A percentile compares a stretch with the other conserved stretches of the same genome.
Evolutionary conservation across 768 basidiomycete species (phyloP).

Genomic region (Tricholoma bakamatsutake): DNA sequence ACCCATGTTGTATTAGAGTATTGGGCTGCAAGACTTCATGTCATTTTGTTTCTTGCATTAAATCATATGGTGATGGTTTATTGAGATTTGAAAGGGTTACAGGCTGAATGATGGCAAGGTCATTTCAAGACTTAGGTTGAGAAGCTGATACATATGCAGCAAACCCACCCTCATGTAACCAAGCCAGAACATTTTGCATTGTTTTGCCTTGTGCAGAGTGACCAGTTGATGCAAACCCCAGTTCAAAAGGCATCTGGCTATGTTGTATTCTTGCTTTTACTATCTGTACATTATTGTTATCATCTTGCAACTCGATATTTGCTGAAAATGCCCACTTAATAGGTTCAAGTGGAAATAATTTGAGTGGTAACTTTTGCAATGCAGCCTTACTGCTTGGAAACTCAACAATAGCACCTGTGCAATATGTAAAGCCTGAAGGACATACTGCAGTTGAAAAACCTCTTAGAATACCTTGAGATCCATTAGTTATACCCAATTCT

Average conservation of each 20-base stretch:
- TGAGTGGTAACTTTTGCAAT: background rate
- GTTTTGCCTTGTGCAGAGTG: background rate
- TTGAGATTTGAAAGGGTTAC: background rate
- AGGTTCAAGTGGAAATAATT: background rate
- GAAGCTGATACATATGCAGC: background rate
- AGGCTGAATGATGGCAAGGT: background rate
- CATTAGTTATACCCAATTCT: conserved; percentile 25
- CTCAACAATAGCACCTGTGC: conserved; percentile 3
- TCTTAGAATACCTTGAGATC: conserved; percentile 19
- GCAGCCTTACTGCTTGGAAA: conserved; percentile 13
- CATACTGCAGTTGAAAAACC: conserved; percentile 15
- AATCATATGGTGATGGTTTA: background rate
- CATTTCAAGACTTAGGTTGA: background rate
- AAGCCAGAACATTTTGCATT: background rate
- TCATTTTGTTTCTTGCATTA: background rate
- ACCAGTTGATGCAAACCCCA: no score
- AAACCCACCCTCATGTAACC: background rate
- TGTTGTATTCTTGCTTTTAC: background rate
- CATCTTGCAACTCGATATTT: background rate
- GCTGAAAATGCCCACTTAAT: background rate
- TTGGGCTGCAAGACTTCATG: background rate
- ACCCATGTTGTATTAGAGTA: background rate
- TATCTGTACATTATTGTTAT: background rate
- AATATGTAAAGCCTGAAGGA: background rate
- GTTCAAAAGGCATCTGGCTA: background rate